phyloP scores from a whole-genome alignment of 306 rosid genomes.

The Begonia masoniana region DNA sequence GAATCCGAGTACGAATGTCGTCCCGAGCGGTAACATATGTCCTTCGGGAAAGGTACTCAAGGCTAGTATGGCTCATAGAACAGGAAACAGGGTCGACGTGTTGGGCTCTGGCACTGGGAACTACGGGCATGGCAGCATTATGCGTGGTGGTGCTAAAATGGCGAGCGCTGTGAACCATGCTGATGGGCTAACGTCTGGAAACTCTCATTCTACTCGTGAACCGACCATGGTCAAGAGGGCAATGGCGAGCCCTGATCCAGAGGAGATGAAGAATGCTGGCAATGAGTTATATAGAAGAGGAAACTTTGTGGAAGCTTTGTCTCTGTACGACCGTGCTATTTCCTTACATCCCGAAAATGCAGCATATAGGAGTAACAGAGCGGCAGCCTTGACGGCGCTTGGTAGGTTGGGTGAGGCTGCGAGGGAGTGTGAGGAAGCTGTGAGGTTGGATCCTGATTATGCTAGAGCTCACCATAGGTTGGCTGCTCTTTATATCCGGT shows the following conservation, averaged over 20 bases:
- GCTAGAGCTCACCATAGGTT: conserved; percentile 78
- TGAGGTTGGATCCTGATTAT: conserved; percentile 55
- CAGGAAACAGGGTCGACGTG: conserved; percentile 43
- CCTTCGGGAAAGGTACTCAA: conserved; percentile 54
- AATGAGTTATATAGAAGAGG: conserved; percentile 58
- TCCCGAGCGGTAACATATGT: conserved; percentile 67
- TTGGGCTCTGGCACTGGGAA: conserved; percentile 62
- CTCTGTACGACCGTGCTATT: conserved; percentile 74
- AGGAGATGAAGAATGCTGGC: conserved; percentile 55
- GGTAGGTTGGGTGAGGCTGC: conserved; percentile 72
- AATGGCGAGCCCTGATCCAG: conserved; percentile 47
- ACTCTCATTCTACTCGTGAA: conserved; percentile 14
- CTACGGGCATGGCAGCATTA: conserved; percentile 82
- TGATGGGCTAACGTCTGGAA: conserved; percentile 16
- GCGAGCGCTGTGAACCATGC: conserved; percentile 8
- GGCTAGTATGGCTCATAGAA: conserved; percentile 29
- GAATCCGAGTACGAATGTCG: conserved; percentile 14
- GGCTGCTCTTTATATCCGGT: conserved; percentile 78
- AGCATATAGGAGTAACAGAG: conserved; percentile 65
- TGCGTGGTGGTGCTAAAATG: conserved; percentile 43
- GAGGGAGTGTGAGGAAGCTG: conserved; percentile 78
- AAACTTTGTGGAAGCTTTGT: conserved; percentile 57
- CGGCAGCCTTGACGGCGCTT: conserved; percentile 72
- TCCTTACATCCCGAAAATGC: conserved; percentile 53
- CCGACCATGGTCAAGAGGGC: conserved; percentile 21